These are phyloP conservation scores for Cokeromyces recurvatus DNA, from an alignment of 371 early-diverging fungal species.

Conservation along the genomic window DNA sequence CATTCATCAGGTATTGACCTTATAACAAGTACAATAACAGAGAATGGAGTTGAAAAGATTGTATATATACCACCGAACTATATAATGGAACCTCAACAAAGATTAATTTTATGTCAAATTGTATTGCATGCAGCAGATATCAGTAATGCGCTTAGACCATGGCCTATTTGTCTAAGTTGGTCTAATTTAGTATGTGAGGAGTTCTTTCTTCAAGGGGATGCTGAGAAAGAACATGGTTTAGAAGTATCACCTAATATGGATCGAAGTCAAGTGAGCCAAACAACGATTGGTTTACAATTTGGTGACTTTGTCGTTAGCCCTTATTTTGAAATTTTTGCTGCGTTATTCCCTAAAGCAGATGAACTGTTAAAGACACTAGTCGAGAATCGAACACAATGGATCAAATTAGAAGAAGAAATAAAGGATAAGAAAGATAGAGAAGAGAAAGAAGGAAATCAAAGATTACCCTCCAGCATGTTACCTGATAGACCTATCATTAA, in stretches of 20 bases:
- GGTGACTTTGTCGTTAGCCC: constrained; percentile 83
- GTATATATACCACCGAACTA: constrained; percentile 17
- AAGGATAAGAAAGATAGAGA: constrained; percentile 1
- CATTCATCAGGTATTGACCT: constrained; percentile 12
- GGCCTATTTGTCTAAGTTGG: constrained; percentile 81
- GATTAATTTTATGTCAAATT: constrained; percentile 59
- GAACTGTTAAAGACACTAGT: constrained; percentile 32
- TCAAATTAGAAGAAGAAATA: constrained; percentile 21
- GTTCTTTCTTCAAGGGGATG: constrained; percentile 83
- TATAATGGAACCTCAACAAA: constrained; percentile 21
- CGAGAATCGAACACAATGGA: constrained; percentile 37
- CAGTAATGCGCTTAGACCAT: constrained; percentile 83
- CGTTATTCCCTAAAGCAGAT: constrained; percentile 62
- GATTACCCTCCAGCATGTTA: constrained; percentile 28
- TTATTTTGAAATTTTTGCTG: constrained; percentile 75
- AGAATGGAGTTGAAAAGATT: constrained; percentile 3
- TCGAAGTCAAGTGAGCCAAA: constrained; percentile 65
- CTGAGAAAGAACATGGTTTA: constrained; percentile 65
- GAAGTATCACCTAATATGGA: constrained; percentile 90
- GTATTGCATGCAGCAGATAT: constrained; percentile 87
- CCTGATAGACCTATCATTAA: constrained; percentile 38
- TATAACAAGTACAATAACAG: not conserved
- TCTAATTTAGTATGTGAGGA: constrained; percentile 81
- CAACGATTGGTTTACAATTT: constrained; percentile 76
- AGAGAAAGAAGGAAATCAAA: constrained; percentile 11